Evolutionary conservation across 163 green algal genomes (phyloP), one percentile per base, ranked within the genome.

Genomic region (Scenedesmus sp.): DNA sequence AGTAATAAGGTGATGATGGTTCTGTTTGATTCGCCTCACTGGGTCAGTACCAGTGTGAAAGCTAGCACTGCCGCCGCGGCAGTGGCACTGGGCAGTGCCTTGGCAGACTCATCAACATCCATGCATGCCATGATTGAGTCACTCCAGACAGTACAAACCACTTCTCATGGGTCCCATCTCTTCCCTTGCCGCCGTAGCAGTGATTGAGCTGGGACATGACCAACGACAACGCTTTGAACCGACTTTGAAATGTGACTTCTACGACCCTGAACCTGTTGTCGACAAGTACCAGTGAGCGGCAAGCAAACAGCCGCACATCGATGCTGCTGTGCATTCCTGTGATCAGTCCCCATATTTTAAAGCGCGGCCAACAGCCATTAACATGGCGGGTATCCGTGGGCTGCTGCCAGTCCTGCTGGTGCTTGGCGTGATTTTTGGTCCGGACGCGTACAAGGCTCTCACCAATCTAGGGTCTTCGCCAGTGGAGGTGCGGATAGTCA

Each of bases 371-470:
- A 6, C 4, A 52, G 70, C 18, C 66, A 52, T 46, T 23, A 79
- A 79, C 5, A 79, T 79, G 70, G 23, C 70, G 23, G 23, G 70
- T 79, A 23, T 84, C 57, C 76, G 34, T 84, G 82, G 55, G 54
- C 55, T 87, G 82, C 16, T 87, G 55, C 82, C 82, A 54, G 20
- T 87, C 20, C 82, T 87, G 82, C 55, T 87, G 55, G 55, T 66
- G 82, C 55, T 67, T 2, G 82, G 55, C 55, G 82, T 87, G 13
- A 23, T 87, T 12, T 66, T 66, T 20, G 82, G 82, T 6, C 55
- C 55, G 18, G 56, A 73, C 55, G 55, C 55, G 4, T 67, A 54
- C 82, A 73, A 73, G 20, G 23, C 59, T 16, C 10, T 57, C 77
- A 10, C 3, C 4, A 59, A n/a, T 15, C 9, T 59, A 8, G 9